These are phyloP conservation scores for Bruguiera parviflora DNA, from an alignment of 345 rosid species.

Conservation along the genomic window DNA sequence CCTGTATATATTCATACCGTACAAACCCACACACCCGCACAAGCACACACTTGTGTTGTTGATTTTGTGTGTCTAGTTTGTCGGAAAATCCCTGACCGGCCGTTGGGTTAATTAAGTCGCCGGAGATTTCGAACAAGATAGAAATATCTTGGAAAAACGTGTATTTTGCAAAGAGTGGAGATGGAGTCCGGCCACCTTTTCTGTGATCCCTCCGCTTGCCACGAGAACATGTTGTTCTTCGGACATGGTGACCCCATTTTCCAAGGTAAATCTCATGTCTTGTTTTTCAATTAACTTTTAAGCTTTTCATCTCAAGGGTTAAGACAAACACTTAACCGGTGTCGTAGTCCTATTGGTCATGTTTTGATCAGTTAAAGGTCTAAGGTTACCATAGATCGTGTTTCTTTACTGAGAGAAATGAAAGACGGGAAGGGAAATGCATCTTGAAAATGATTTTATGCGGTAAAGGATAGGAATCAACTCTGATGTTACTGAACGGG, in stretches of 20 bases:
- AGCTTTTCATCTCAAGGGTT: no score
- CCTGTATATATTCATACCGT: neutral
- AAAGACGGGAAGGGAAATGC: no score
- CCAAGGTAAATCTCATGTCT: slow-evolving; percentile 36
- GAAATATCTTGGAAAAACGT: neutral
- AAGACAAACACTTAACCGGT: no score
- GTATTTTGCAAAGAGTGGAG: neutral
- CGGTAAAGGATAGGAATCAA: no score
- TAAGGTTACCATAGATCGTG: no score
- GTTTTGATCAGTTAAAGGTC: no score
- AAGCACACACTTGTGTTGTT: neutral
- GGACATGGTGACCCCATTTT: slow-evolving; percentile 49
- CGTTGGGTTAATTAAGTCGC: slow-evolving; percentile 6
- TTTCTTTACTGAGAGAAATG: no score
- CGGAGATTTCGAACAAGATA: slow-evolving; percentile 13
- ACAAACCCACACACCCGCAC: neutral
- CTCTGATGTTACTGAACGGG: no score
- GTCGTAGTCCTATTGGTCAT: no score
- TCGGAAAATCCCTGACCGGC: neutral
- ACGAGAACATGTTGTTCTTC: slow-evolving; percentile 63
- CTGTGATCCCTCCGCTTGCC: slow-evolving; percentile 38
- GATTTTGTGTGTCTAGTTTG: neutral
- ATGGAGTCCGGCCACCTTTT: slow-evolving; percentile 72
- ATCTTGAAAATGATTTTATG: no score
- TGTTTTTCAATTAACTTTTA: neutral